Percentiles rank a stretch among this genome's conserved stretches.
Conservation (phyloP, 1,284 basidiomycete genomes). For the Cryptococcus sp. region DNA sequence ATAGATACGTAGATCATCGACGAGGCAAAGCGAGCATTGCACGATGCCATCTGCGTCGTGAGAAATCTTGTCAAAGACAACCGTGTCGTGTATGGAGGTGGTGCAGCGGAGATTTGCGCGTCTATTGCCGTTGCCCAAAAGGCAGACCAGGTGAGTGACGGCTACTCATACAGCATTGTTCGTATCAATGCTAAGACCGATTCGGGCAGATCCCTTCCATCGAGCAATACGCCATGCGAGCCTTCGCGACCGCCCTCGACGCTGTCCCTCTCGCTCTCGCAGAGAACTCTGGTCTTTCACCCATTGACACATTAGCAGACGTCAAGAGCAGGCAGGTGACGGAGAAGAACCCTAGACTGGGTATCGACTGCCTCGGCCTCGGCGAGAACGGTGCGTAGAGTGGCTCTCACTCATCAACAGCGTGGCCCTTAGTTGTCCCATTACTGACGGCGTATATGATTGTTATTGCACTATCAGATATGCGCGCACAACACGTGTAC, state of each 20-base stretch:
- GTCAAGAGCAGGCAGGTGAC: slow-evolving; percentile 92
- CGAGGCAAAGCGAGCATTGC: slow-evolving; percentile 94
- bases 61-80: slow-evolving; percentile 94
- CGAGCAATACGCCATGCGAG: slow-evolving; percentile 99
- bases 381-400: slow-evolving; percentile 74
- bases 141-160: slow-evolving; percentile 75
- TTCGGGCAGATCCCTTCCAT: slow-evolving; percentile 78
- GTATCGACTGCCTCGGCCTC: slow-evolving; percentile 88
- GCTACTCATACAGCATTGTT: slow-evolving; percentile 4
- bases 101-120: slow-evolving; percentile 95
- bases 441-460: neutral
- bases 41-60: slow-evolving; percentile 96
- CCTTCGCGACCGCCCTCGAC: slow-evolving; percentile 92
- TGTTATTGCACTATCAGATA: slow-evolving; percentile 63
- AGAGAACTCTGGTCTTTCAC: slow-evolving; percentile 94
- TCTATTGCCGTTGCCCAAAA: slow-evolving; percentile 90
- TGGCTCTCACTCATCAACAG: neutral
- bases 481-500: slow-evolving; percentile 96
- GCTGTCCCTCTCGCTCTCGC: slow-evolving; percentile 91
- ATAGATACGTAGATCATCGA: slow-evolving; percentile 77
- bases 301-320: slow-evolving; percentile 93
- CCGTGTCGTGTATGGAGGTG: slow-evolving; percentile 96
- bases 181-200: no score
- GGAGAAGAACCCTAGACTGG: slow-evolving; percentile 79
- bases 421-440: neutral